These are phyloP conservation scores for Fusarium avenaceum DNA, from an alignment of 2,329 filamentous ascomycete genomes.

Conservation along the genomic window DNA sequence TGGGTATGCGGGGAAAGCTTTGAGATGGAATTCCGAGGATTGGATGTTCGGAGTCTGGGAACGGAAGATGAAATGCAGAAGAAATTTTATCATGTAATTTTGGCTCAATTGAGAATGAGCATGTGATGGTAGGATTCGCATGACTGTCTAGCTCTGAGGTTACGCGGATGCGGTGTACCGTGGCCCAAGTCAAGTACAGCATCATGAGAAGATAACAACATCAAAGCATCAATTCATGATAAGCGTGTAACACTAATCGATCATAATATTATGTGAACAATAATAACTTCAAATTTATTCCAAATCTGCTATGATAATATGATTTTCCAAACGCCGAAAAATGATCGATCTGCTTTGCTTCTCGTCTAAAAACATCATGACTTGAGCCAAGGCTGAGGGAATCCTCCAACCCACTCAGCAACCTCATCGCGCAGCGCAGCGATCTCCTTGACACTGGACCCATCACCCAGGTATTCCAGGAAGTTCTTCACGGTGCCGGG, in stretches of 20 bases:
- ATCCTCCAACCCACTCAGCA: conserved; percentile 75
- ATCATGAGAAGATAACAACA: conserved; percentile 24
- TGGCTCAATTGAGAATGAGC: conserved; percentile 13
- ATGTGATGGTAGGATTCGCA: neutral
- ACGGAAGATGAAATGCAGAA: conserved; percentile 27
- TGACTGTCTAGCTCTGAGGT: neutral
- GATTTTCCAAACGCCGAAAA: conserved; percentile 32
- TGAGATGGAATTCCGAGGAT: conserved; percentile 30
- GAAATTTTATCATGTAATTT: conserved; percentile 24
- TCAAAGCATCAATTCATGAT: neutral
- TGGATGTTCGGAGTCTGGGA: conserved; percentile 23
- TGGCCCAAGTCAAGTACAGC: neutral
- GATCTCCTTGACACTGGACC: conserved; percentile 75
- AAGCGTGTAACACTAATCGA: neutral
- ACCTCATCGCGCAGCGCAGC: conserved; percentile 76
- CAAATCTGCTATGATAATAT: conserved; percentile 13
- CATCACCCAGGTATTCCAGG: conserved; percentile 74
- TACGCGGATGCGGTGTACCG: neutral
- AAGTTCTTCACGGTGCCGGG: conserved; percentile 74
- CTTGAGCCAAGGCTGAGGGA: conserved; percentile 50
- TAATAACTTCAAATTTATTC: conserved; percentile 1
- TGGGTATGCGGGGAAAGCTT: conserved; percentile 35
- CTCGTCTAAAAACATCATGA: conserved; percentile 36
- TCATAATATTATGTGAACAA: neutral
- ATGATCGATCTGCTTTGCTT: conserved; percentile 8